Conservation (phyloP, 108 stramenopile species). For the Skeletonema potamos region DNA sequence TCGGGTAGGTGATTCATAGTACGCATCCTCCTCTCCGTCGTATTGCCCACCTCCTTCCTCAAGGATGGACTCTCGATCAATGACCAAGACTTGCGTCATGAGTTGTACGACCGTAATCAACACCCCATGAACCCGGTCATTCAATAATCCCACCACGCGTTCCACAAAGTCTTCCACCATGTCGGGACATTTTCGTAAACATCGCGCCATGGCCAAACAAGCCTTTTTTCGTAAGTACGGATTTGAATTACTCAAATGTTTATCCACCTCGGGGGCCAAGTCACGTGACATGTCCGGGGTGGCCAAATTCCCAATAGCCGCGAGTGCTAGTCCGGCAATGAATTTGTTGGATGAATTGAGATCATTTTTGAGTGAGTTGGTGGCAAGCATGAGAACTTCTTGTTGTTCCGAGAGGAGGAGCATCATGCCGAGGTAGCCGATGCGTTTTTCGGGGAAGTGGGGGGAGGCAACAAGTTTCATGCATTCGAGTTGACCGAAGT, state of each 20-base stretch:
- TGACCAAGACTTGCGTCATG: slow-evolving; percentile 89
- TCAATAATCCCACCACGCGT: slow-evolving; percentile 80
- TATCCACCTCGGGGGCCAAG: slow-evolving; percentile 94
- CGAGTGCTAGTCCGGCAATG: slow-evolving; percentile 93
- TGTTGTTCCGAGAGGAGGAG: slow-evolving; percentile 96
- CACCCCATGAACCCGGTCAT: slow-evolving; percentile 97
- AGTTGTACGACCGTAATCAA: slow-evolving; percentile 93
- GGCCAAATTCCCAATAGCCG: slow-evolving; percentile 97
- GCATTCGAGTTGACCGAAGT: slow-evolving; percentile 99
- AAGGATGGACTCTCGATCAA: slow-evolving; percentile 65
- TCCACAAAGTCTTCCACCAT: slow-evolving; percentile 97
- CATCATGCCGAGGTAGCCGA: slow-evolving; percentile 96
- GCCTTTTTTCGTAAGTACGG: slow-evolving; percentile 98
- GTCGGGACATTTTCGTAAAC: slow-evolving; percentile 92
- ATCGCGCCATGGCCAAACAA: slow-evolving; percentile 92
- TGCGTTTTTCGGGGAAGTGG: slow-evolving; percentile 97
- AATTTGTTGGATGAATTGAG: slow-evolving; percentile 83
- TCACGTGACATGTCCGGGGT: slow-evolving; percentile 96
- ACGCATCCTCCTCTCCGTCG: slow-evolving; percentile 41
- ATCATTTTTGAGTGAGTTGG: slow-evolving; percentile 94
- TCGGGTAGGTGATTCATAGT: slow-evolving; percentile 62
- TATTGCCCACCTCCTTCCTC: slow-evolving; percentile 48
- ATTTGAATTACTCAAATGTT: slow-evolving; percentile 77
- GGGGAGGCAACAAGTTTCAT: slow-evolving; percentile 98
- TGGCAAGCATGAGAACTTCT: slow-evolving; percentile 98